These are phyloP conservation scores for Capronia coronata DNA, from an alignment of 2,329 filamentous ascomycete genomes.

Conservation along the genomic window DNA sequence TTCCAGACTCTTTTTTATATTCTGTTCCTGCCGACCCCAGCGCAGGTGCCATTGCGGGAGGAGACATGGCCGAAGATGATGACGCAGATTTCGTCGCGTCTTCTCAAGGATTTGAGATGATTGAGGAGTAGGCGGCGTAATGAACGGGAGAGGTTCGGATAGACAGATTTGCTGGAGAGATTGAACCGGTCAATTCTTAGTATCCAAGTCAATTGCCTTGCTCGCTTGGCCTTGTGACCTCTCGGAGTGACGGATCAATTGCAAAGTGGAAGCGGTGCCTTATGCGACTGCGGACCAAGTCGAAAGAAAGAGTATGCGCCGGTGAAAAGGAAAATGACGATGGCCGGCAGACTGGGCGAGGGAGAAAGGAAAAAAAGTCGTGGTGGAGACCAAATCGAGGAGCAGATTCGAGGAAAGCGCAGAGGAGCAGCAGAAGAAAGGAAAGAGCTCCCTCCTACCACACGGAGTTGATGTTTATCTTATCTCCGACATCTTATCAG, in stretches of 20 bases:
- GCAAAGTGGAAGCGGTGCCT: too few species aligned
- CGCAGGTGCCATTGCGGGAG: slow-evolving; percentile 27
- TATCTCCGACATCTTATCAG: background rate
- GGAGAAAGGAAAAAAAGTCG: background rate
- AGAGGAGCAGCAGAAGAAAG: background rate
- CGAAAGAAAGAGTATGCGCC: too few species aligned
- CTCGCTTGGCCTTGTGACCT: too few species aligned
- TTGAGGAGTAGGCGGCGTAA: background rate
- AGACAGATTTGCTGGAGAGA: too few species aligned
- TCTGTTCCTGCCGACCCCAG: slow-evolving; percentile 48
- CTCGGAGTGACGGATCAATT: too few species aligned
- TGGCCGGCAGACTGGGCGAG: background rate
- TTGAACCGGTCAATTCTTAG: too few species aligned
- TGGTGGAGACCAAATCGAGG: background rate
- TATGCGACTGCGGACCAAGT: too few species aligned
- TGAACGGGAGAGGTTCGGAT: too few species aligned
- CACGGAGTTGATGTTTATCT: background rate
- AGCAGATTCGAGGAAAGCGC: background rate
- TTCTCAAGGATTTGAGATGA: background rate
- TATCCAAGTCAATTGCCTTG: too few species aligned
- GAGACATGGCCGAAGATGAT: slow-evolving; percentile 15
- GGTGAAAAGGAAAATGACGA: too few species aligned
- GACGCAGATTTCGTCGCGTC: background rate
- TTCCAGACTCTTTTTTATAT: slow-evolving; percentile 78
- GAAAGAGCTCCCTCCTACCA: background rate